Evolutionary conservation across 2,329 filamentous ascomycete species (phyloP), one percentile per base, ranked within the genome.

Genomic region (Trichoderma gracile): DNA sequence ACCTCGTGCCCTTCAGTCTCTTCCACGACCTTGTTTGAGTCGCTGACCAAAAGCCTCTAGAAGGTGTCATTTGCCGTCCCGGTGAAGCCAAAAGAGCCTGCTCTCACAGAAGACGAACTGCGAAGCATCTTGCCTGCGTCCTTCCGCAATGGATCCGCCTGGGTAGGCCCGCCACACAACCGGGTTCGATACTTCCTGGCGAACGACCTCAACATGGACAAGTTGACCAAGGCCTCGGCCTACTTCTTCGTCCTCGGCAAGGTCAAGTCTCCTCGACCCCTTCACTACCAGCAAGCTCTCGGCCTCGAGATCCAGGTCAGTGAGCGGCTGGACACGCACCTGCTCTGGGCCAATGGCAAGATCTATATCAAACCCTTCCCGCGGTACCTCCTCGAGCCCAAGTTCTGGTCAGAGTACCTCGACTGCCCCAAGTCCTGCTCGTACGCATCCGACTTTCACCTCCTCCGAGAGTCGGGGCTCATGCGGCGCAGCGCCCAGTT

Each of bases 331-430:
- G 60, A 66, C 17, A 47, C 30, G 42, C 65, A 66, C 17, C 61
- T 66, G 23, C 53, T 64, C 12, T 59, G 55, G 40, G 42, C 30
- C 6, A 54, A 30, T 3, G 47, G 23, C 0, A 53, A 38, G 38
- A 58, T 66, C 17, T 64, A 54, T 27, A 15, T 66, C 25, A 66
- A 66, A 19, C 65, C 65, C 7, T 19, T 66, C 23, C 65, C 65
- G 2, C 55, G 23, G 12, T 66, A 56, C 27, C 27, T 66, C 3
- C 25, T 66, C 19, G 54, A 64, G 2, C 27, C 49, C 2, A 3
- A 43, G 17, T 66, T 64, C 15, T 66, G 64, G 64, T 14, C 3
- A 0, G n/a, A 60, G 14, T 30, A 49, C 1, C 47, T 66, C 23
- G 38, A 30, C 5, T 66, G 64, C 27, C 33, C 23, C 8, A 4